phyloP scores from a whole-genome alignment of 2,329 filamentous ascomycete genomes.

The Scedosporium minutisporum region DNA sequence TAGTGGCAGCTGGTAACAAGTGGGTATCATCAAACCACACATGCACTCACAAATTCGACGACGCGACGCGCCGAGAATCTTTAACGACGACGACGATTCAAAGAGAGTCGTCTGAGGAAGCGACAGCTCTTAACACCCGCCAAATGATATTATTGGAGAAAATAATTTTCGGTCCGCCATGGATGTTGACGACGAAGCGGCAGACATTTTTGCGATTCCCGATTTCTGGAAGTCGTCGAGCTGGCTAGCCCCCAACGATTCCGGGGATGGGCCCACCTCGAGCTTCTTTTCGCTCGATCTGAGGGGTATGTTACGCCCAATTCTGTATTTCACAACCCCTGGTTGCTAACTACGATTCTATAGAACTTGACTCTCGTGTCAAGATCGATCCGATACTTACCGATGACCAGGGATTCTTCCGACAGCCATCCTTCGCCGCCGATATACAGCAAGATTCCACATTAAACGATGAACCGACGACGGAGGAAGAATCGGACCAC shows the following conservation, averaged over 20 bases:
- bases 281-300: constrained; percentile 35
- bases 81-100: background rate
- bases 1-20: background rate
- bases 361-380: constrained; percentile 1
- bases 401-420: constrained; percentile 30
- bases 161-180: constrained; percentile 21
- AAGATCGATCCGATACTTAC: constrained; percentile 1
- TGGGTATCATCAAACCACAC: background rate
- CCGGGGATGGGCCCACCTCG: constrained; percentile 13
- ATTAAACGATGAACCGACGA: background rate
- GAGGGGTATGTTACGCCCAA: constrained; percentile 15
- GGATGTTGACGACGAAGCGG: constrained; percentile 27
- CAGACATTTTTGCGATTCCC: constrained; percentile 54
- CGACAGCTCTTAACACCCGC: background rate
- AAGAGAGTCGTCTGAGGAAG: background rate
- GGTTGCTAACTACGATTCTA: background rate
- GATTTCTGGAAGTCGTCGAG: constrained; percentile 49
- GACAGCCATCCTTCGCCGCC: constrained; percentile 19
- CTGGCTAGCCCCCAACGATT: too few relatives aligned
- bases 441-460: background rate
- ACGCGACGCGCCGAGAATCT: constrained; percentile 3
- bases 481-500: constrained; percentile 9
- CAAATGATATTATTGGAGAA: background rate
- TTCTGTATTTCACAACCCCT: background rate
- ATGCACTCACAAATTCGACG: background rate